A percentile compares a stretch with the other conserved stretches of the same genome.
Conservation (phyloP, 345 rosid species). For the Arabidopsis arenosa region DNA sequence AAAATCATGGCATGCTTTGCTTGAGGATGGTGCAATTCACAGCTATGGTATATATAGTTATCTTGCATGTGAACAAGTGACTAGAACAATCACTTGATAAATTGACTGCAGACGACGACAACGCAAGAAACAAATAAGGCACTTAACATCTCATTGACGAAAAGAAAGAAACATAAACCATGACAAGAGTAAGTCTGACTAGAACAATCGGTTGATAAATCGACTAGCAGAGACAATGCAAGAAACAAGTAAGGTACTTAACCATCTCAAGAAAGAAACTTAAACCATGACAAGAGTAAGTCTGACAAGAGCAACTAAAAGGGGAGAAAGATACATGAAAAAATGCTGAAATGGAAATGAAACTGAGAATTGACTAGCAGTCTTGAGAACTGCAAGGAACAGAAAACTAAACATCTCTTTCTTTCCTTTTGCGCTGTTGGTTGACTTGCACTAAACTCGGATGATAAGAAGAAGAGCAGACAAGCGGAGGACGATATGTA, state of each 20-base stretch:
- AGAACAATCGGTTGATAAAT: background rate
- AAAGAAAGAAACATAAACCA: no score
- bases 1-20: background rate
- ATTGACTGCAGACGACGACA: no score
- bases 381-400: no score
- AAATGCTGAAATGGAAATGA: no score
- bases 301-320: background rate
- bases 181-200: no score
- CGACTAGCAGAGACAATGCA: background rate
- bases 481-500: background rate
- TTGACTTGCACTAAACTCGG: constrained; percentile 15
- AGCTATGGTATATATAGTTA: background rate
- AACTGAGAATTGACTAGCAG: no score
- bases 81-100: no score
- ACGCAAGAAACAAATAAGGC: no score
- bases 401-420: background rate
- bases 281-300: background rate
- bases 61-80: background rate
- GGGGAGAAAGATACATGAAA: background rate
- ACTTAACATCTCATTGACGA: no score
- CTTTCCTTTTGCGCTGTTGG: background rate
- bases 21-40: background rate
- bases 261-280: background rate
- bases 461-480: background rate
- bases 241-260: background rate